Evolutionary conservation across 345 rosid species (phyloP).

Genomic region (Linum usitatissimum): DNA sequence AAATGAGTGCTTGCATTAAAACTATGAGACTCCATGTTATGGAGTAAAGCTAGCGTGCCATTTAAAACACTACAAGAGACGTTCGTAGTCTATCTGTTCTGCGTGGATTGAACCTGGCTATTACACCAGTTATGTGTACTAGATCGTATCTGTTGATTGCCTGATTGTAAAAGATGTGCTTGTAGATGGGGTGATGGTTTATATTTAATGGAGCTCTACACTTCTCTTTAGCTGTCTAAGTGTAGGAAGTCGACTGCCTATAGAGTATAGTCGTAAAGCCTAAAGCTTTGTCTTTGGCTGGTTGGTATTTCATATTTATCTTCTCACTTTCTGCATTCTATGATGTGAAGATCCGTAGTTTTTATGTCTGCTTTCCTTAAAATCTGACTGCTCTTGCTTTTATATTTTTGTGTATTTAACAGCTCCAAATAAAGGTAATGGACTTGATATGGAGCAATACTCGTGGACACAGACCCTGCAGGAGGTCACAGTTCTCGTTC

Average conservation of each 20-base stretch:
- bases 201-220: neutral
- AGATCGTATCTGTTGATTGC: too few relatives aligned
- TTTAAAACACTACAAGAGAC: too few relatives aligned
- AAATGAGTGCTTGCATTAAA: too few relatives aligned
- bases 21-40: too few relatives aligned
- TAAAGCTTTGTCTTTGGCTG: neutral
- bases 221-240: neutral
- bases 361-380: neutral
- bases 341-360: neutral
- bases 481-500: slow-evolving; percentile 66
- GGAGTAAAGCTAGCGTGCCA: too few relatives aligned
- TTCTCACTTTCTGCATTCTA: neutral
- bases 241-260: neutral
- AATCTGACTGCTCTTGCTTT: neutral
- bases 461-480: slow-evolving; percentile 84
- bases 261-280: too few relatives aligned
- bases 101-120: too few relatives aligned
- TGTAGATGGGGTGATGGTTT: too few relatives aligned
- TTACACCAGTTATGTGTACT: too few relatives aligned
- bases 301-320: neutral
- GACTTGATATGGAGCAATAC: slow-evolving; percentile 77
- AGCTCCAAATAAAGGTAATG: slow-evolving; percentile 86
- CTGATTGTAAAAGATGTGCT: too few relatives aligned
- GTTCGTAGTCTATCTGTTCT: too few relatives aligned
- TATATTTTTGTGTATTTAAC: slow-evolving; percentile 7